A percentile compares a stretch with the other conserved stretches of the same genome.
Conservation (phyloP, 2,329 filamentous ascomycete species). For the Paecilomyces sp. region DNA sequence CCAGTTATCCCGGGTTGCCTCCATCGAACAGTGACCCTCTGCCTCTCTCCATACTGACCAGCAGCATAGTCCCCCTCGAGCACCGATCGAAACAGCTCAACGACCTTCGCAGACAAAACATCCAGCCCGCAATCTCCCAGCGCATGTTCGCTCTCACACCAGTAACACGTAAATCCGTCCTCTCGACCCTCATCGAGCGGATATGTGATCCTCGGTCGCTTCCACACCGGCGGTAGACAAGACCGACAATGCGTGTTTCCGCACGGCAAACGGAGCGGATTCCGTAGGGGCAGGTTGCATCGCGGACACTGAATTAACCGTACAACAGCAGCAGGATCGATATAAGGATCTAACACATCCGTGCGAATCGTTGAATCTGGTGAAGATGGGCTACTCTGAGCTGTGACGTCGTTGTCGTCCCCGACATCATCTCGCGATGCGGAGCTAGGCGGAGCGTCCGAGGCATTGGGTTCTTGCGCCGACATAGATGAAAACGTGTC, state of each 20-base stretch:
- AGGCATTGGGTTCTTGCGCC: neutral
- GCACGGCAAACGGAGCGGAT: conserved; percentile 72
- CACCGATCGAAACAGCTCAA: conserved; percentile 48
- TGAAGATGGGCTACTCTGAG: neutral
- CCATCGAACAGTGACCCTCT: conserved; percentile 29
- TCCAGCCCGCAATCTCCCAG: conserved; percentile 69
- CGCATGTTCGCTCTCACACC: conserved; percentile 55
- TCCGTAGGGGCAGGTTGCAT: conserved; percentile 61
- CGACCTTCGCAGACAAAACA: conserved; percentile 67
- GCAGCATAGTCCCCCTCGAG: conserved; percentile 7
- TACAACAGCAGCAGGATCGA: conserved; percentile 48
- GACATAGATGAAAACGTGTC: neutral
- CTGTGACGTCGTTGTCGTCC: neutral
- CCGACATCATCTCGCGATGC: neutral
- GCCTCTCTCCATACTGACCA: conserved; percentile 6
- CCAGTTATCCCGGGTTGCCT: conserved; percentile 18
- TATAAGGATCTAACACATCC: neutral
- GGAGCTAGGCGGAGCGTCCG: neutral
- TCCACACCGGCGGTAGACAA: conserved; percentile 63
- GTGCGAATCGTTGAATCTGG: neutral
- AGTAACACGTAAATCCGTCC: conserved; percentile 68
- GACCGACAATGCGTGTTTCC: conserved; percentile 67
- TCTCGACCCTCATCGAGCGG: conserved; percentile 60
- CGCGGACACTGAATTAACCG: conserved; percentile 69
- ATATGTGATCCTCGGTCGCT: conserved; percentile 67